Percentiles rank a stretch among this genome's conserved stretches.
phyloP scores from a whole-genome alignment of 2,329 filamentous ascomycete species.

The Hypoxylon sp. region DNA sequence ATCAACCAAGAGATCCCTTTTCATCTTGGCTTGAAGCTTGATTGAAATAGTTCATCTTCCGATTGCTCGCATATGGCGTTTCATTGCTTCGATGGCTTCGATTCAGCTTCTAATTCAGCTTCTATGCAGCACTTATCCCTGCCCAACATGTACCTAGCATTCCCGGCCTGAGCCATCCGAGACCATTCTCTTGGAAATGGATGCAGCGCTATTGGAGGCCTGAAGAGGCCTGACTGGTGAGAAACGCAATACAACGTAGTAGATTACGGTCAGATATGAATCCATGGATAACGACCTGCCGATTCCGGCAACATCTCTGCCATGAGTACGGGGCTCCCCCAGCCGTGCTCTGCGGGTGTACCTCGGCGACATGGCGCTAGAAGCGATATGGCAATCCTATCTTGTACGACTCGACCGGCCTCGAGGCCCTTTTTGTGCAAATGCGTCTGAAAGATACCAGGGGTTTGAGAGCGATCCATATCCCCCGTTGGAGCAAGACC shows the following conservation, averaged over 20 bases:
- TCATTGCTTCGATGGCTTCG: conserved; percentile 30
- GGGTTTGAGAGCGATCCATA: conserved; percentile 11
- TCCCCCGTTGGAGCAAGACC: conserved; percentile 30
- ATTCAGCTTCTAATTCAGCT: conserved; percentile 43
- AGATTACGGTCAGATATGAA: conserved; percentile 23
- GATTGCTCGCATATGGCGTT: conserved; percentile 13
- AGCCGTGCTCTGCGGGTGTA: conserved; percentile 43
- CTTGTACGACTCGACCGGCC: conserved; percentile 24
- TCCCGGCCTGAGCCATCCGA: conserved; percentile 14
- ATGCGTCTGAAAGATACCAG: conserved; percentile 12
- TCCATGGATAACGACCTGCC: conserved; percentile 42
- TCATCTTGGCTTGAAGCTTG: conserved; percentile 34
- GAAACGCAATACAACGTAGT: conserved; percentile 42
- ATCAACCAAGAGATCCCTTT: conserved; percentile 5
- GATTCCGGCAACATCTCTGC: conserved; percentile 25
- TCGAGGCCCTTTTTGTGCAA: conserved; percentile 5
- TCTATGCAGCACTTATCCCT: conserved; percentile 37
- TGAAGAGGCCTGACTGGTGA: conserved; percentile 8
- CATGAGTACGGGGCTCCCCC: conserved; percentile 24
- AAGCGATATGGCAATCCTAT: conserved; percentile 7
- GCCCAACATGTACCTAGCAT: conserved; percentile 1
- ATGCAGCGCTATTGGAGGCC: conserved; percentile 27
- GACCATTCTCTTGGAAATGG: conserved; percentile 33
- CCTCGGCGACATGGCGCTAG: conserved; percentile 40
- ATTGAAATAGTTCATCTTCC: conserved; percentile 10